These are phyloP conservation scores for Aspergillus olivimuriae DNA, from an alignment of 495 filamentous ascomycete species.

Conservation along the genomic window DNA sequence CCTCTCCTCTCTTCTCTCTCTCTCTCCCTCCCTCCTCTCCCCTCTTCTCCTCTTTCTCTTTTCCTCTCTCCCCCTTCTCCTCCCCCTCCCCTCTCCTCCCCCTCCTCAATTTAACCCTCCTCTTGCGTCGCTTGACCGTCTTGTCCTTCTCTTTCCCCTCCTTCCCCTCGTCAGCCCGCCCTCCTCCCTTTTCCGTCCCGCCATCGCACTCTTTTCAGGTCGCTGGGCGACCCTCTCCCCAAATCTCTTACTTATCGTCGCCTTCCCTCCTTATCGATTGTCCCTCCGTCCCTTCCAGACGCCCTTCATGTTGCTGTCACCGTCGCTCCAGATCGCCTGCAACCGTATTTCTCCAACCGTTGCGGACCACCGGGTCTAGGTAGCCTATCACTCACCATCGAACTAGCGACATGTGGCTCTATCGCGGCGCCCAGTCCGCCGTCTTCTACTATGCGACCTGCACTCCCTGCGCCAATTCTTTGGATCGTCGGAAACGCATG, in stretches of 20 bases:
- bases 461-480: constrained; percentile 65
- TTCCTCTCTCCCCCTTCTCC: constrained; percentile 6
- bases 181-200: not conserved
- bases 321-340: constrained; percentile 17
- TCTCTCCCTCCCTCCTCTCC: constrained; percentile 4
- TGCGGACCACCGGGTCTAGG: not conserved
- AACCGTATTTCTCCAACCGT: not conserved
- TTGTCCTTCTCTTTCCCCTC: constrained; percentile 5
- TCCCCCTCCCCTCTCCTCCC: not conserved
- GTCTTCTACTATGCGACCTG: constrained; percentile 83
- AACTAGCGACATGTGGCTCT: constrained; percentile 43
- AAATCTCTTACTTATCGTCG: constrained; percentile 8
- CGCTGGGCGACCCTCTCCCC: constrained; percentile 30
- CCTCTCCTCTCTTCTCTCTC: constrained; percentile 1
- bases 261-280: constrained; percentile 4
- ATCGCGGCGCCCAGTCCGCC: constrained; percentile 63
- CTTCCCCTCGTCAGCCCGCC: not conserved
- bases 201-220: constrained; percentile 19
- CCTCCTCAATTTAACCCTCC: not conserved
- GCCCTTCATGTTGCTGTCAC: constrained; percentile 40
- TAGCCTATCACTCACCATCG: too few relatives aligned
- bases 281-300: constrained; percentile 16
- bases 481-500: constrained; percentile 56
- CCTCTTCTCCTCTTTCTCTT: constrained; percentile 8
- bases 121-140: constrained; percentile 1